Evolutionary conservation across 139 green algal genomes (phyloP).

Genomic region (Chlamydomonas sphaeroides): DNA sequence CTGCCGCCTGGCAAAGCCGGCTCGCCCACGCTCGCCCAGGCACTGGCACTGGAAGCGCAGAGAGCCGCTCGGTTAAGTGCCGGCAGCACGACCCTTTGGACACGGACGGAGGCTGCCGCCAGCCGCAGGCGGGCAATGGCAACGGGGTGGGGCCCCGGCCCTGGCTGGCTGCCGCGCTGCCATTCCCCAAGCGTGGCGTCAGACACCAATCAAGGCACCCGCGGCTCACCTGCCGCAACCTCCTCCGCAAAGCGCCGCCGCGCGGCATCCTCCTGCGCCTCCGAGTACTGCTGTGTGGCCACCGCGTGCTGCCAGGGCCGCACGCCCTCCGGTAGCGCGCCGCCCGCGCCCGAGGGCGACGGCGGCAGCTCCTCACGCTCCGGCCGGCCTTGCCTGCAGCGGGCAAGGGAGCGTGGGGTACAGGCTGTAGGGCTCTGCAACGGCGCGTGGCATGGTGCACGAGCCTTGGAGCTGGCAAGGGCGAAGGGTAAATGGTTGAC

Average conservation of each 20-base stretch:
- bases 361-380: not conserved
- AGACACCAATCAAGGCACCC: not conserved
- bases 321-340: slow-evolving; percentile 4
- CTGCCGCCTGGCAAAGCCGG: too few relatives aligned
- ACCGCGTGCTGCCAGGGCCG: slow-evolving; percentile 26
- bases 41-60: too few relatives aligned
- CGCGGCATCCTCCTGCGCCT: slow-evolving; percentile 8
- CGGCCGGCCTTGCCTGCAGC: too few relatives aligned
- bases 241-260: slow-evolving; percentile 23
- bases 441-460: too few relatives aligned
- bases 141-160: too few relatives aligned
- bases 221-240: slow-evolving; percentile 11
- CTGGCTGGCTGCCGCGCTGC: too few relatives aligned
- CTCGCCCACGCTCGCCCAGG: too few relatives aligned
- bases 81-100: not conserved
- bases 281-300: slow-evolving; percentile 1
- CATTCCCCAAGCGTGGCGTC: not conserved
- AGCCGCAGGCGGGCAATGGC: not conserved
- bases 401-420: too few relatives aligned
- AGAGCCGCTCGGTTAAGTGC: not conserved
- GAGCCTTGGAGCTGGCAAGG: too few relatives aligned
- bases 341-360: not conserved
- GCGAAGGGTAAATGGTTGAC: too few relatives aligned
- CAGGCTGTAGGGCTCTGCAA: too few relatives aligned
- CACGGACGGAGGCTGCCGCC: too few relatives aligned